phyloP scores from a whole-genome alignment of 495 filamentous ascomycete species.

The Xylaria longipes region DNA sequence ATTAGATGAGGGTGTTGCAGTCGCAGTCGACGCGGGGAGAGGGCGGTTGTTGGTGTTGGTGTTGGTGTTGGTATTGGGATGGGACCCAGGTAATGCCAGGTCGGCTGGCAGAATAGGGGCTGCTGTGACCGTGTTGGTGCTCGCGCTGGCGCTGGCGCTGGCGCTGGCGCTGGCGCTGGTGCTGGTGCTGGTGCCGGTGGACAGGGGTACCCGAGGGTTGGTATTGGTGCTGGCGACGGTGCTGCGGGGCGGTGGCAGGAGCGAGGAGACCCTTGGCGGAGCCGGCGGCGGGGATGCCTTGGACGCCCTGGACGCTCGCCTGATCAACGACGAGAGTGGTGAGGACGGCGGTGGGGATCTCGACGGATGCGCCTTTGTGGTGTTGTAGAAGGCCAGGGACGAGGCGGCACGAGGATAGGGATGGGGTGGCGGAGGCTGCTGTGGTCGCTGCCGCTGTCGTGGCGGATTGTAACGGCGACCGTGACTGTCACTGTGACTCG shows the following conservation, averaged over 20 bases:
- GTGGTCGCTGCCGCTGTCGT: conserved; percentile 7
- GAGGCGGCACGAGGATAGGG: conserved; percentile 19
- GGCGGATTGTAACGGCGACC: not conserved
- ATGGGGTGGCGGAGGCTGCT: not conserved
- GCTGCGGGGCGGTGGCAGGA: conserved; percentile 23
- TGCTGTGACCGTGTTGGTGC: not conserved
- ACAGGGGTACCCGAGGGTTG: conserved; percentile 16
- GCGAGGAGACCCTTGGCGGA: conserved; percentile 25
- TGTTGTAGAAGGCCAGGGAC: conserved; percentile 14
- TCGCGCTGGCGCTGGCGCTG: not conserved
- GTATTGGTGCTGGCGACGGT: conserved; percentile 10
- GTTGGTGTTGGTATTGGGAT: conserved; percentile 28
- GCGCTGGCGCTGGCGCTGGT: not conserved
- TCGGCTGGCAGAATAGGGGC: conserved; percentile 16
- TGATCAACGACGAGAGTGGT: not conserved
- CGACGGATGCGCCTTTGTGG: not conserved
- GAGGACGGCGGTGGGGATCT: not conserved
- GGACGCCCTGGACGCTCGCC: not conserved
- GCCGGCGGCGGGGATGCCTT: conserved; percentile 12
- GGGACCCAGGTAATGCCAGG: conserved; percentile 1
- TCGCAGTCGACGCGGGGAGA: conserved; percentile 18
- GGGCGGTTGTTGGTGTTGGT: conserved; percentile 27
- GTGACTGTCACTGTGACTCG: not conserved
- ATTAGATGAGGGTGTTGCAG: conserved; percentile 37
- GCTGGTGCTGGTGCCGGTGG: not conserved